These are phyloP conservation scores for Lactarius indigo DNA, from an alignment of 768 basidiomycete species.

Conservation along the genomic window DNA sequence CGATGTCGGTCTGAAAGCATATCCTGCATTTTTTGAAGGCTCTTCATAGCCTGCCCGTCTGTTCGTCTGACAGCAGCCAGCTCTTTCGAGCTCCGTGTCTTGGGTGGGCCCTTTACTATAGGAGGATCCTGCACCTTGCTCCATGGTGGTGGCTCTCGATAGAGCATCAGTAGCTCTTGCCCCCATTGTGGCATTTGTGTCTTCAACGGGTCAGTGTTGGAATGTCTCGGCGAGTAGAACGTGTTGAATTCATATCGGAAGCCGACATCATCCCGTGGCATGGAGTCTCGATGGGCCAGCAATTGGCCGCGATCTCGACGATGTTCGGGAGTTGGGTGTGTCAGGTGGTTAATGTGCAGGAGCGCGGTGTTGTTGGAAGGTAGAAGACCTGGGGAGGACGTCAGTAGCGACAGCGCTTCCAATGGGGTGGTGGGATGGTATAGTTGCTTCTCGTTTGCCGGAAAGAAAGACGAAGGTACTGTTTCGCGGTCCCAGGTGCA, in stretches of 20 bases:
- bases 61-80: neutral
- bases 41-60: neutral
- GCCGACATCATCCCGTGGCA: neutral
- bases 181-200: slow-evolving; percentile 13
- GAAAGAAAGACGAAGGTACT: slow-evolving; percentile 17
- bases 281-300: neutral
- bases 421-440: slow-evolving; percentile 21
- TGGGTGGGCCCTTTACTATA: neutral
- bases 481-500: slow-evolving; percentile 16
- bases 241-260: slow-evolving; percentile 1
- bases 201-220: neutral
- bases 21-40: slow-evolving; percentile 4
- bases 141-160: slow-evolving; percentile 26
- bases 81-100: neutral
- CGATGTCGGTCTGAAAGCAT: slow-evolving; percentile 12
- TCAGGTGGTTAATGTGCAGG: slow-evolving; percentile 21
- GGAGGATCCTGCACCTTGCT: slow-evolving; percentile 13
- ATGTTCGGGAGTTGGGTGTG: slow-evolving; percentile 3
- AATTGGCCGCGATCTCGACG: neutral
- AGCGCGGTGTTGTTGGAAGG: slow-evolving; percentile 18
- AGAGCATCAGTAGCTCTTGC: slow-evolving; percentile 24
- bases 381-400: slow-evolving; percentile 4
- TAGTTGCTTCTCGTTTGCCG: slow-evolving; percentile 20
- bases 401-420: slow-evolving; percentile 17
- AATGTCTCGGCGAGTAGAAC: slow-evolving; percentile 5